Base-by-base conservation (phyloP, 1,139 yeast species). In the Kurtzmaniella natalensis region DNA sequence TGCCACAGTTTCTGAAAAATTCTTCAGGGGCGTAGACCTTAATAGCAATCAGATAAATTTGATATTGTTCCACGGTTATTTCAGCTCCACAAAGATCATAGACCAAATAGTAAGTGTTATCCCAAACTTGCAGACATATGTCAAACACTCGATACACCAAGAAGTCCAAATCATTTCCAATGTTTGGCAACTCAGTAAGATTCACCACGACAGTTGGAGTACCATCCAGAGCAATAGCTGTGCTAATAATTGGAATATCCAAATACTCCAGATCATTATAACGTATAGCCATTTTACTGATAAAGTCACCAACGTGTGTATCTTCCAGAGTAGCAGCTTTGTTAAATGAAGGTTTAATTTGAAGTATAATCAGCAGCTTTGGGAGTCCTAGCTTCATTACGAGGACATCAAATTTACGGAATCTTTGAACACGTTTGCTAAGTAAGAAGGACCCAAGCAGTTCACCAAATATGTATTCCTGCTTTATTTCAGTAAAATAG, bases 61-160 rank as follows among this genome's bases (percentile, higher is more conserved):
- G 30, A 20, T 69, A 68, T 33, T 67, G 51, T 7, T 53, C 42
- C 9, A 58, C 54, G 15, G 57, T 51, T 2, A 57, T 53, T 11
- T 64, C 57, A 47, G 70, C 78, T 15, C 80, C 81, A 0, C 95
- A 82, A 42, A 84, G 77, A 53, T 87, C 95, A 41, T 78, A 52
- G 5, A 86, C 72, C 38, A 81, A 40, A 41, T 76, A 73, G 50
- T 72, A 86, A 40, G 76, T 76, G 31, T 76, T 70, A 16, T 79
- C 78, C 94, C 94, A 85, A 33, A 84, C 70, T 48, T 81, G 84
- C 37, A 81, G 72, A 13, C 83, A 75, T 8, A 79, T 71, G 46
- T 84, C 92, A 41, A 84, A 70, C 16, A 81, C 51, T 43, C 81
- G 71, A 53, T 75, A 86, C 8, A 78, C 62, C 28, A 81, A 59